A percentile compares a stretch with the other conserved stretches of the same genome.
Conservation (phyloP, 2,329 filamentous ascomycete species). For the Ascocoryne sarcoides region DNA sequence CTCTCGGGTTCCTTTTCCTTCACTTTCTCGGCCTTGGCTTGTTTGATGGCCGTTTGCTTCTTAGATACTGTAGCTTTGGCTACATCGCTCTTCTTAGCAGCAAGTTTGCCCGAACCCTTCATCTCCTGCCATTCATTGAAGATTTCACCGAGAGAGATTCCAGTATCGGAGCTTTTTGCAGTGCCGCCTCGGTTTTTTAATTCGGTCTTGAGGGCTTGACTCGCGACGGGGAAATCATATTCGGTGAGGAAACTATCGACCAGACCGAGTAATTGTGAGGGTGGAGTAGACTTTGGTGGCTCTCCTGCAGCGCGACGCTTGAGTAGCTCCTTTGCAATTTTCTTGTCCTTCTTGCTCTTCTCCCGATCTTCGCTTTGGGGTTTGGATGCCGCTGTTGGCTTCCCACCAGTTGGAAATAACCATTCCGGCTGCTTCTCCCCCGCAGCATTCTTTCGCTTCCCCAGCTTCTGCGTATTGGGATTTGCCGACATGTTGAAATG, state of each 20-base stretch:
- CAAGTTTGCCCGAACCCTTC: conserved; percentile 10
- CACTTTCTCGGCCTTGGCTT: conserved; percentile 24
- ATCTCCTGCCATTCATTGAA: conserved; percentile 33
- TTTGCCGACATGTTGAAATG: conserved; percentile 21
- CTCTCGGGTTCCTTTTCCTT: conserved; percentile 26
- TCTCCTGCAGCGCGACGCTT: conserved; percentile 19
- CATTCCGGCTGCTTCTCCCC: conserved; percentile 23
- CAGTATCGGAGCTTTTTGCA: conserved; percentile 35
- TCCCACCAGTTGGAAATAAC: conserved; percentile 24
- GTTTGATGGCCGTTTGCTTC: conserved; percentile 20
- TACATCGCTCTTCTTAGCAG: conserved; percentile 2
- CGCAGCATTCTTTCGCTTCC: conserved; percentile 21
- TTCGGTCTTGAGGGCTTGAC: conserved; percentile 55
- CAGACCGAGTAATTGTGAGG: conserved; percentile 55
- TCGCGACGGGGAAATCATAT: conserved; percentile 54
- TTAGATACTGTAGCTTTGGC: conserved; percentile 10
- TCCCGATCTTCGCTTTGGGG: conserved; percentile 12
- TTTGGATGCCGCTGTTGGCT: conserved; percentile 11
- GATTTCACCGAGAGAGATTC: conserved; percentile 27
- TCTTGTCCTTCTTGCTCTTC: conserved; percentile 24
- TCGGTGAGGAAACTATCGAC: conserved; percentile 59
- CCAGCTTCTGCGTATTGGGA: conserved; percentile 27
- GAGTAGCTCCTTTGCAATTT: conserved; percentile 24
- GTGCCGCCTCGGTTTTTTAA: conserved; percentile 32
- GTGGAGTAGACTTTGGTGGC: conserved; percentile 32